Evolutionary conservation across 805 yeast genomes (phyloP), one percentile per base, ranked within the genome.

Genomic region (Candida xiaguanensis): DNA sequence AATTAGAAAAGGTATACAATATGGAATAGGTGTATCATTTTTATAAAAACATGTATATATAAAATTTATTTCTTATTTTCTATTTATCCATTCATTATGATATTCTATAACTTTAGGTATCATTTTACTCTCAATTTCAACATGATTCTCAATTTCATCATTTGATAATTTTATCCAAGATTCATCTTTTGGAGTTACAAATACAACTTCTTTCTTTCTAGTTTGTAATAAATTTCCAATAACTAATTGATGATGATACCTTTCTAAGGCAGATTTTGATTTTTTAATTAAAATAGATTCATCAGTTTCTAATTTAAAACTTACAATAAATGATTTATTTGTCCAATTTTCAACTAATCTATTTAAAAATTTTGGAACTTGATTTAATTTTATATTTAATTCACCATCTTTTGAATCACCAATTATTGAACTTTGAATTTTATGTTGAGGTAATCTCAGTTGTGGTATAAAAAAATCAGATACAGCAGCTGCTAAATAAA

Each of bases 401-500:
- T 85, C 87, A 3, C 95, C 95, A 8, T 77, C 77, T 13, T 77
- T 79, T 20, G 6, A 9, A 5, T 11, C 31, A 25, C 15, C 27
- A 42, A 80, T 81, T n/a, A 36, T 42, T 19, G 46, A 43, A 4
- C 95, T 82, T 61, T 93, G 99, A 45, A 93, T 93, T 63, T 93
- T 93, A 64, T 93, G 99, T 52, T 88, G 89, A 2, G 97, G 95
- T 51, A 89, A 70, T 47, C 86, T 74, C 1, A 90, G 80, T 31
- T 76, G 77, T 1, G 99, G 99, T 30, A 93, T 72, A 64, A 90
- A 93, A 62, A 93, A 93, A 58, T 93, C 99, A 6, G 96, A 86
- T 0, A 93, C 99, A 0, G 99, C 99, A 7, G 99, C 98, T 0
- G 99, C 99, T 38, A 93, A 70, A 56, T 83, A 93, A 56, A 91